These are phyloP conservation scores for Ophiobolus disseminans DNA, from an alignment of 2,329 filamentous ascomycete genomes.

Conservation along the genomic window DNA sequence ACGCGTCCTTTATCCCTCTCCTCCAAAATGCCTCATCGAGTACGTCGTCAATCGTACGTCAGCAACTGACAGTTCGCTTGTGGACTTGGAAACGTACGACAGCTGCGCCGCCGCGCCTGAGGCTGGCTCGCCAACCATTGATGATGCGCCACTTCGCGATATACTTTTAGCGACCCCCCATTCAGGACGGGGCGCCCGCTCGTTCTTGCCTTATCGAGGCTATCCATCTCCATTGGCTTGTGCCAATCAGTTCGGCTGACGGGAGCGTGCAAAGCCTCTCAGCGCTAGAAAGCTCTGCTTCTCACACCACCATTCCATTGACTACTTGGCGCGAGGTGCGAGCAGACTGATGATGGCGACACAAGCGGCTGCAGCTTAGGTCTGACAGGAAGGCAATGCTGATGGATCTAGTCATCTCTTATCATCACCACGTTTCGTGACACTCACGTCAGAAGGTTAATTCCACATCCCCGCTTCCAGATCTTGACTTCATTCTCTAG, in stretches of 20 bases:
- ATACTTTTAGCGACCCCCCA: slow-evolving; percentile 12
- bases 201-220: slow-evolving; percentile 1
- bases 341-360: not conserved
- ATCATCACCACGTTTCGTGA: slow-evolving; percentile 15
- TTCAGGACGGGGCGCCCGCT: slow-evolving; percentile 13
- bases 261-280: slow-evolving; percentile 6
- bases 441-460: slow-evolving; percentile 17
- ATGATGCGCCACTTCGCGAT: slow-evolving; percentile 15
- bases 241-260: slow-evolving; percentile 4
- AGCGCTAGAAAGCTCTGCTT: slow-evolving; percentile 10
- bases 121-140: slow-evolving; percentile 14
- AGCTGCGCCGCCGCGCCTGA: slow-evolving; percentile 5
- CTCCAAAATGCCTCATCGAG: slow-evolving; percentile 1
- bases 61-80: slow-evolving; percentile 4
- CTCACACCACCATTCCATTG: slow-evolving; percentile 2
- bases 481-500: not conserved
- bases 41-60: slow-evolving; percentile 3
- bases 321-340: not conserved
- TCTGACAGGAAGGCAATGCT: slow-evolving; percentile 8
- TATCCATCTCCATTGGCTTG: slow-evolving; percentile 8
- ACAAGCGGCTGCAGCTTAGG: slow-evolving; percentile 6
- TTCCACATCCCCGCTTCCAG: slow-evolving; percentile 6
- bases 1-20: not conserved
- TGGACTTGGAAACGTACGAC: slow-evolving; percentile 2
- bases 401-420: slow-evolving; percentile 1